Percentiles rank a stretch among this genome's conserved stretches.
Conservation (phyloP, 176 grass and related monocot species). For the Bothriochloa decipiens region DNA sequence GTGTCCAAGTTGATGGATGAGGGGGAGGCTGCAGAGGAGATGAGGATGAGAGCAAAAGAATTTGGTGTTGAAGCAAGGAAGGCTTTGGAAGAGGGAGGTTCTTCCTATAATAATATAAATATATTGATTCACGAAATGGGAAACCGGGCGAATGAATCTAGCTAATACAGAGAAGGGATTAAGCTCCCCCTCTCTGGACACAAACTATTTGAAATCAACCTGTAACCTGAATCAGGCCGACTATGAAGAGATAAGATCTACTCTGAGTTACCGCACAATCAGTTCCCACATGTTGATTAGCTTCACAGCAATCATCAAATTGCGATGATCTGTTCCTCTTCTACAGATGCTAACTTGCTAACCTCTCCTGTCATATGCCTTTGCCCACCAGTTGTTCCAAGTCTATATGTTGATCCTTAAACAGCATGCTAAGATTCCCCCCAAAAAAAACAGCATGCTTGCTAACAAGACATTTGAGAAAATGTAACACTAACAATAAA, state of each 20-base stretch:
- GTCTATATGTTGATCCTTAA: not conserved
- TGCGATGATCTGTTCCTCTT: not conserved
- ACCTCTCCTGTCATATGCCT: not conserved
- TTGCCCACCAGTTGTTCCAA: not conserved
- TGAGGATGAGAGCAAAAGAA: constrained; percentile 54
- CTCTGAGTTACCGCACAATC: constrained; percentile 11
- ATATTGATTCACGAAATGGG: constrained; percentile 52
- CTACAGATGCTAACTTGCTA: constrained; percentile 18
- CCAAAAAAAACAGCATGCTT: not conserved
- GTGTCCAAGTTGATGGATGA: constrained; percentile 53
- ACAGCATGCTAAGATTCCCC: no score
- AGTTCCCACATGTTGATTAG: not conserved
- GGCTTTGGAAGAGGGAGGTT: constrained; percentile 62
- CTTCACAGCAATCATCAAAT: constrained; percentile 11
- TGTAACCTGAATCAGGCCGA: not conserved
- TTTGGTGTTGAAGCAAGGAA: constrained; percentile 50
- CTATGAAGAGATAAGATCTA: not conserved
- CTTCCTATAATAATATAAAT: constrained; percentile 56
- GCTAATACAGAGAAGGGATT: constrained; percentile 31
- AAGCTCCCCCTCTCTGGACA: not conserved
- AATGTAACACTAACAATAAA: not conserved
- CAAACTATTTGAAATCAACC: constrained; percentile 17
- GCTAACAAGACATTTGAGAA: constrained; percentile 3
- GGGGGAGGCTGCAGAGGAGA: constrained; percentile 50
- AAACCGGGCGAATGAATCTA: constrained; percentile 6